Evolutionary conservation across 2,329 filamentous ascomycete species (phyloP).

Genomic region (Hymenoscyphus salicellus): DNA sequence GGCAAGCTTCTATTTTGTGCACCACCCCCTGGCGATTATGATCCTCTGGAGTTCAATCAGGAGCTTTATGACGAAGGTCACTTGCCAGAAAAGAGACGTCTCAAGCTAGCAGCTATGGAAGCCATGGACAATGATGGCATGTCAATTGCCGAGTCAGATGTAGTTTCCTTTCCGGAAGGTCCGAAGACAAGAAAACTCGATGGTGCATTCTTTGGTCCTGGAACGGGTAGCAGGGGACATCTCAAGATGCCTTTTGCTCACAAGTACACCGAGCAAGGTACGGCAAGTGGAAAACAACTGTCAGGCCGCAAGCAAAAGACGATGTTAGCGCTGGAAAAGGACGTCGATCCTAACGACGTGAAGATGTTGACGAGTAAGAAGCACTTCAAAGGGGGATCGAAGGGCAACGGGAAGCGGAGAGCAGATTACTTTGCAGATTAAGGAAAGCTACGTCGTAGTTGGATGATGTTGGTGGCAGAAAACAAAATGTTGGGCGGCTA

Average conservation of each 20-base stretch:
- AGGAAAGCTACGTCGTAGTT: conserved; percentile 7
- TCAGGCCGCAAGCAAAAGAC: conserved; percentile 79
- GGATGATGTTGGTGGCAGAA: conserved; percentile 5
- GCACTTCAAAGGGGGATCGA: conserved; percentile 81
- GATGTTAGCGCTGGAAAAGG: conserved; percentile 79
- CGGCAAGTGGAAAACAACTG: conserved; percentile 61
- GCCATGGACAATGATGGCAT: conserved; percentile 35
- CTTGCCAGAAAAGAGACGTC: conserved; percentile 76
- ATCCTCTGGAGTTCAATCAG: conserved; percentile 75
- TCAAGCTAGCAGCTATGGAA: conserved; percentile 51
- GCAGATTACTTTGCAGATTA: conserved; percentile 38
- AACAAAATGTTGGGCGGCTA: conserved; percentile 11
- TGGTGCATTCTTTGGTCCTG: conserved; percentile 79
- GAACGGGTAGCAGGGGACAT: conserved; percentile 60
- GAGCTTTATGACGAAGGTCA: conserved; percentile 83
- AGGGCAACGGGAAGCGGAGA: conserved; percentile 48
- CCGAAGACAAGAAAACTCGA: conserved; percentile 76
- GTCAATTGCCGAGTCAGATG: conserved; percentile 46
- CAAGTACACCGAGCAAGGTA: conserved; percentile 81
- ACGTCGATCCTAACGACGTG: conserved; percentile 78
- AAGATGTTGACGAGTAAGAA: conserved; percentile 71
- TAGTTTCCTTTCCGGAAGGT: conserved; percentile 56
- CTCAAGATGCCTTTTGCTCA: conserved; percentile 81
- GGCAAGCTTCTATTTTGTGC: conserved; percentile 92
- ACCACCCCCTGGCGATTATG: conserved; percentile 73